These are phyloP conservation scores for Dioscorea cayenensis DNA, from an alignment of 116 monocot species.

Conservation along the genomic window DNA sequence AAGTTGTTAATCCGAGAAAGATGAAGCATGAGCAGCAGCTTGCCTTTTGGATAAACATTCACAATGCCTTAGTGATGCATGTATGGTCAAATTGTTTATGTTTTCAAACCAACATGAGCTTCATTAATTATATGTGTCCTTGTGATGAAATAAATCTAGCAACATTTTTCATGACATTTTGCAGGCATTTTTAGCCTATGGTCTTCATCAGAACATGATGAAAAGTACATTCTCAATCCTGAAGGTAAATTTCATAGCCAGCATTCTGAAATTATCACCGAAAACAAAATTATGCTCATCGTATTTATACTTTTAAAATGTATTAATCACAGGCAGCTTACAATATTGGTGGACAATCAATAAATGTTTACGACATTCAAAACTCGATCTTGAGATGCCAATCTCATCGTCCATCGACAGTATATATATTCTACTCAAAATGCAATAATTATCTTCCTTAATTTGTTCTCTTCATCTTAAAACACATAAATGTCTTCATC, in stretches of 20 bases:
- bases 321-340: conserved; percentile 59
- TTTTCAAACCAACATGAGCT: not conserved
- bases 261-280: not conserved
- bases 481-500: not conserved
- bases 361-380: conserved; percentile 74
- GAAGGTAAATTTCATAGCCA: conserved; percentile 23
- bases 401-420: conserved; percentile 51
- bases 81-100: conserved; percentile 23
- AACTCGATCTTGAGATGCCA: conserved; percentile 67
- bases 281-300: not conserved
- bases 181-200: conserved; percentile 75
- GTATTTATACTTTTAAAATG: not conserved
- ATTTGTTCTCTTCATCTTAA: not conserved
- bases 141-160: not conserved
- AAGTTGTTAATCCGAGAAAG: conserved; percentile 43
- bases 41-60: conserved; percentile 77
- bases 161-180: not conserved
- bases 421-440: conserved; percentile 13
- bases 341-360: conserved; percentile 61
- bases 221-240: conserved; percentile 41
- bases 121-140: not conserved
- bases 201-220: conserved; percentile 41
- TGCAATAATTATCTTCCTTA: not conserved
- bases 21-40: conserved; percentile 50
- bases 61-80: conserved; percentile 85